A percentile compares a stretch with the other conserved stretches of the same genome.
These are phyloP conservation scores for Penicillium sp. DNA, from an alignment of 2,329 filamentous ascomycete species.

Conservation along the genomic window DNA sequence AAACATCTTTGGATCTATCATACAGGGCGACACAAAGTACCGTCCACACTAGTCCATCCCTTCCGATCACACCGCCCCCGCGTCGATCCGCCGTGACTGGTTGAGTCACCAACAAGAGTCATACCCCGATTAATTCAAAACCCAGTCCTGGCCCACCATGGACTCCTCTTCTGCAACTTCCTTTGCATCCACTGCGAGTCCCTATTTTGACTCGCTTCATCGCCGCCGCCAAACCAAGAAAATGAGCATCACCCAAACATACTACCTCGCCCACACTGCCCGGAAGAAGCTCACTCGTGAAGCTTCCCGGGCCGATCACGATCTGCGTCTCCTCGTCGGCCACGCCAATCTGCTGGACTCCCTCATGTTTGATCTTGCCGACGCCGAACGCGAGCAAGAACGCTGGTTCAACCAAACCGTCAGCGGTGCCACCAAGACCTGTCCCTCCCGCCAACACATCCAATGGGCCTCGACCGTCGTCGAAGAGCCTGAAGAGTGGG, in stretches of 20 bases:
- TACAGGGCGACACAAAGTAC: neutral
- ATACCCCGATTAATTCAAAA: conserved; percentile 29
- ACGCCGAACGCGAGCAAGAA: conserved; percentile 94
- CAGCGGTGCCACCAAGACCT: conserved; percentile 65
- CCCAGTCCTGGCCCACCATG: conserved; percentile 28
- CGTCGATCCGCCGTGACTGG: conserved; percentile 27
- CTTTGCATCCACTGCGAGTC: conserved; percentile 31
- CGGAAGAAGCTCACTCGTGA: conserved; percentile 93
- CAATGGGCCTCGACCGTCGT: conserved; percentile 82
- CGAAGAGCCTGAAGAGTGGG: conserved; percentile 71
- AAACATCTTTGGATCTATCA: conserved; percentile 3
- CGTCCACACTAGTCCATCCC: neutral
- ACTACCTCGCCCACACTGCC: conserved; percentile 96
- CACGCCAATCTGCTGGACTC: conserved; percentile 98
- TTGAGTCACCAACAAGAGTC: conserved; percentile 37
- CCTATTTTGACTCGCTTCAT: conserved; percentile 44
- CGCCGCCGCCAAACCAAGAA: conserved; percentile 64
- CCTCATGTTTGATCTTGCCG: conserved; percentile 86
- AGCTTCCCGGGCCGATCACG: conserved; percentile 86
- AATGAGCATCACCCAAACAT: conserved; percentile 98
- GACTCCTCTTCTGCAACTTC: conserved; percentile 15
- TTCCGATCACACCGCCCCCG: conserved; percentile 29
- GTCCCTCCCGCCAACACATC: conserved; percentile 65
- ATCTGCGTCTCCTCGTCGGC: conserved; percentile 91
- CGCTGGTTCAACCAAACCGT: conserved; percentile 97